A percentile compares a stretch with the other conserved stretches of the same genome.
These are phyloP conservation scores for Dispira parvispora DNA, from an alignment of 192 early-diverging fungal species.

Conservation along the genomic window DNA sequence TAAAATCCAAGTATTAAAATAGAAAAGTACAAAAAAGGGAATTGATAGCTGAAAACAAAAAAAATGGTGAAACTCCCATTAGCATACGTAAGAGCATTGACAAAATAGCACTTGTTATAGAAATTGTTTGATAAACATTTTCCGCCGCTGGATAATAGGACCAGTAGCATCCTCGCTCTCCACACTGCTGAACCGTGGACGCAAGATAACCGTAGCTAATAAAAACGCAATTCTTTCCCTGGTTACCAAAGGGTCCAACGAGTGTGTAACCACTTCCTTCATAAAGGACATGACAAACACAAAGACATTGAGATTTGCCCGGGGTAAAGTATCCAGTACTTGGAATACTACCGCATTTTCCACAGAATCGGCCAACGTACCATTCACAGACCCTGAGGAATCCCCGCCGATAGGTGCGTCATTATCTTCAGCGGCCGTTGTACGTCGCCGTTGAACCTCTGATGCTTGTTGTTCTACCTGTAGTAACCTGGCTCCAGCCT, in stretches of 20 bases:
- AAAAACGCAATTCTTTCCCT: not conserved
- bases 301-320: constrained; percentile 55
- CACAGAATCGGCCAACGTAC: constrained; percentile 11
- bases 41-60: too few species aligned
- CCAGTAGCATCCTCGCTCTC: not conserved
- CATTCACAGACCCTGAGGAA: constrained; percentile 1
- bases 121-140: constrained; percentile 7
- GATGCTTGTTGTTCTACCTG: too few species aligned
- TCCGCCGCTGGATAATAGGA: not conserved
- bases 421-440: not conserved
- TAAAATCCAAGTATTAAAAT: too few species aligned
- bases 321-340: constrained; percentile 39
- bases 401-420: constrained; percentile 16
- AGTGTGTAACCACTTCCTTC: constrained; percentile 23
- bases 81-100: too few species aligned
- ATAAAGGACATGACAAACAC: constrained; percentile 70
- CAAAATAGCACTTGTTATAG: not conserved
- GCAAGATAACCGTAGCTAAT: constrained; percentile 3
- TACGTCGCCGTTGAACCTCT: not conserved
- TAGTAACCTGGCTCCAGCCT: constrained; percentile 32
- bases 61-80: too few species aligned
- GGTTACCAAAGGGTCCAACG: not conserved
- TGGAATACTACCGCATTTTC: constrained; percentile 22
- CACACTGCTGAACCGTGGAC: not conserved
- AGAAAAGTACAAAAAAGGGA: too few species aligned